These are phyloP conservation scores for Penicillium sp. DNA, from an alignment of 2,329 filamentous ascomycete species.

Conservation along the genomic window DNA sequence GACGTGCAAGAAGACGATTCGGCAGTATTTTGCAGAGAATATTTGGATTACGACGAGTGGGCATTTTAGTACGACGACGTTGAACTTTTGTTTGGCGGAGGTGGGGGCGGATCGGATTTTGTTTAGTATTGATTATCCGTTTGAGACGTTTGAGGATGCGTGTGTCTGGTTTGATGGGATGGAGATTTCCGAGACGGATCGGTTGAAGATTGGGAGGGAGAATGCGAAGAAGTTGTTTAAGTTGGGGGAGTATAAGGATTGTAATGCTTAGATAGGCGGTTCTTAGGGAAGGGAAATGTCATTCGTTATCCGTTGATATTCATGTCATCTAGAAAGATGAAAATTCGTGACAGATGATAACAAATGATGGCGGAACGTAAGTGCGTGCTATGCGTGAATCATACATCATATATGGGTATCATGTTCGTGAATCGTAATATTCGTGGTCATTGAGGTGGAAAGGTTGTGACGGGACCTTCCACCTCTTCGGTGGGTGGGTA, in stretches of 20 bases:
- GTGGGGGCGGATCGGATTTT: slow-evolving; percentile 44
- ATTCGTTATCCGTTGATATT: no score
- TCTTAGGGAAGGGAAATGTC: no score
- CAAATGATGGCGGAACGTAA: no score
- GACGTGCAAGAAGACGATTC: slow-evolving; percentile 49
- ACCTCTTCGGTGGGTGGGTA: no score
- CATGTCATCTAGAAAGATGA: no score
- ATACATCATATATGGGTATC: no score
- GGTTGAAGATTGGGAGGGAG: slow-evolving; percentile 48
- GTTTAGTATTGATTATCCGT: slow-evolving; percentile 47
- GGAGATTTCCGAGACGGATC: slow-evolving; percentile 41
- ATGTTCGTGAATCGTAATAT: no score
- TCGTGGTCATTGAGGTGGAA: no score
- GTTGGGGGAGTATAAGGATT: slow-evolving; percentile 38
- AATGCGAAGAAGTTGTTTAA: slow-evolving; percentile 51
- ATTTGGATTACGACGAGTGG: slow-evolving; percentile 48
- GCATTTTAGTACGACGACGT: slow-evolving; percentile 44
- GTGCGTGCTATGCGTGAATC: no score
- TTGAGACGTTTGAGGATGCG: slow-evolving; percentile 44
- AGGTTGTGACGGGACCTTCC: no score
- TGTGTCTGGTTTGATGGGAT: slow-evolving; percentile 49
- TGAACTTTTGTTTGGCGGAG: slow-evolving; percentile 45
- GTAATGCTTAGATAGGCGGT: slow-evolving; percentile 20
- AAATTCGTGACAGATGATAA: no score
- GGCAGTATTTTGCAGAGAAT: slow-evolving; percentile 46